These are phyloP conservation scores for Kazachstania bromeliacearum DNA, from an alignment of 805 yeast genomes.

Conservation along the genomic window DNA sequence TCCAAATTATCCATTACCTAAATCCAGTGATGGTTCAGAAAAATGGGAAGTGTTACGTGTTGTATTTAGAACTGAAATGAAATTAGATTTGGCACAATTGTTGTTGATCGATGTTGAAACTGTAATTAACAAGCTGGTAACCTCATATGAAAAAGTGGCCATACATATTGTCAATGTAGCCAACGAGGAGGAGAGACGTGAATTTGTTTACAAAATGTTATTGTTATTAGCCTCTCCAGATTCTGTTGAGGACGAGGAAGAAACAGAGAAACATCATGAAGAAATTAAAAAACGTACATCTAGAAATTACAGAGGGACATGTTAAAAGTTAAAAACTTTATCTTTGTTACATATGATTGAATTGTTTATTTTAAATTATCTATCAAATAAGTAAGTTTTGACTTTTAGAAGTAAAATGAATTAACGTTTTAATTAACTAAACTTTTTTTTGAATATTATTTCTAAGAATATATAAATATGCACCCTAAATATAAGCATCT, in stretches of 20 bases:
- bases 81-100: constrained; percentile 33
- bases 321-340: constrained; percentile 8
- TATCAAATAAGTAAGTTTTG: not conserved
- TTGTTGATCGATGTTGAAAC: constrained; percentile 17
- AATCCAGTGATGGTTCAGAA: constrained; percentile 35
- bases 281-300: constrained; percentile 7
- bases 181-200: constrained; percentile 8
- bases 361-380: not conserved
- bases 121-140: constrained; percentile 14
- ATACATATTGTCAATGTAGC: constrained; percentile 3
- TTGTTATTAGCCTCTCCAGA: constrained; percentile 19
- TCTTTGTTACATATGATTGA: not conserved
- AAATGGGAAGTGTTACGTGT: constrained; percentile 69
- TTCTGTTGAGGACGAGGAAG: constrained; percentile 4
- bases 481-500: too few relatives aligned
- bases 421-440: too few relatives aligned
- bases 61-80: constrained; percentile 65
- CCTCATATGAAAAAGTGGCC: constrained; percentile 12
- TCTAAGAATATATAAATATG: too few relatives aligned
- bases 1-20: constrained; percentile 81
- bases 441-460: too few relatives aligned
- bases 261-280: constrained; percentile 5
- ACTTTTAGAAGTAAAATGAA: too few relatives aligned
- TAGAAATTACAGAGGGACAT: constrained; percentile 27
- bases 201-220: constrained; percentile 17